Evolutionary conservation across 106 monocot species (phyloP), one percentile per base, ranked within the genome.

Genomic region (Hemerocallis citrina): DNA sequence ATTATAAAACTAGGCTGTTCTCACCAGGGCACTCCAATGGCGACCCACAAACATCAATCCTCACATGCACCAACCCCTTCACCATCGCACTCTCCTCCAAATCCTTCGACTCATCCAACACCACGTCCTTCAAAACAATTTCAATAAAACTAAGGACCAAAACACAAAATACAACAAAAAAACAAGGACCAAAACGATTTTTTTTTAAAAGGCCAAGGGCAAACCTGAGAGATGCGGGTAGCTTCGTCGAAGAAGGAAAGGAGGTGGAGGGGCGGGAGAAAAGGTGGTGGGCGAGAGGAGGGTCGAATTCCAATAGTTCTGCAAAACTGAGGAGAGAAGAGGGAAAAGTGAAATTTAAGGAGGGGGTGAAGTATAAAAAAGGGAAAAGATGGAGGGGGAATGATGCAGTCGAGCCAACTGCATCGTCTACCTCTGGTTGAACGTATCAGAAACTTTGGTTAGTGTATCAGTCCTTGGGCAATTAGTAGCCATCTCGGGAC

Each of bases 21-120:
- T 57, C 63, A 98, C 98, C 98, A 15, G 91, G 88, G 40, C 54
- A 92, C 39, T 98, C 92, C 43, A 98, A 61, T 3, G 98, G 92
- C 4, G 98, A 98, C 2, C 92, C 98, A 6, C 57, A 24, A 61
- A 85, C 69, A 36, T 88, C 74, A 63, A 98, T 77, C 46, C 98
- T 67, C 56, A 98, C 81, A 54, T 88, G 98, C 48, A 98, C 70
- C 41, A 79, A 79, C 57, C 77, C 72, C 74, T 87, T 98, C 23
- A 64, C 23, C 49, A 34, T 71, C 20, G 64, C 64, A 5, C 22
- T 49, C 22, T 52, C 63, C 27, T 30, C 72, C 55, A 77, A 28
- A 52, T 70, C 82, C 56, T 59, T 65, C 5, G 69, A 65, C 29
- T 59, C 81, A 15, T 80, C 79, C 20, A 79, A 57, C 29, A 81